Evolutionary conservation across 2,329 filamentous ascomycete species (phyloP).

Genomic region (Colletotrichum endophyticum): DNA sequence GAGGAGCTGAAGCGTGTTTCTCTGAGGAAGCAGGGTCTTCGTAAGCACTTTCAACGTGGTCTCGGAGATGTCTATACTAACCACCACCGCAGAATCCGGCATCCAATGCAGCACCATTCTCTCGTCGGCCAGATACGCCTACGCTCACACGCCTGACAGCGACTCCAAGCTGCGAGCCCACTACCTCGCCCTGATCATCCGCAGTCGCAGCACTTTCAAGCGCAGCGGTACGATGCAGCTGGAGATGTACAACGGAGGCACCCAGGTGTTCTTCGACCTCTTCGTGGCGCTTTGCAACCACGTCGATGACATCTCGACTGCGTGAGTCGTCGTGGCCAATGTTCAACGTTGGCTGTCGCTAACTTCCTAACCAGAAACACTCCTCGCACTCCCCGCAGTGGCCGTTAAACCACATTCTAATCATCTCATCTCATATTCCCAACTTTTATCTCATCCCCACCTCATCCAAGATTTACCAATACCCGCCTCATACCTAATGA

Average conservation of each 20-base stretch:
- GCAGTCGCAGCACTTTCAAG: conserved; percentile 87
- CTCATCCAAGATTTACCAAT: neutral
- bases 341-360: neutral
- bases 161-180: conserved; percentile 92
- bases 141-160: conserved; percentile 84
- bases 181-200: conserved; percentile 91
- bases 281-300: conserved; percentile 95
- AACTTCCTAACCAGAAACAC: conserved; percentile 24
- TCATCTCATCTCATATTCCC: neutral
- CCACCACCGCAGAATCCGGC: conserved; percentile 62
- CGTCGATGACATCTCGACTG: conserved; percentile 71
- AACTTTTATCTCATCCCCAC: neutral
- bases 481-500: conserved; percentile 27
- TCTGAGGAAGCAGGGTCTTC: conserved; percentile 87
- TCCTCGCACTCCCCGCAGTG: conserved; percentile 44
- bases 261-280: conserved; percentile 86
- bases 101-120: conserved; percentile 87
- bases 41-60: conserved; percentile 45
- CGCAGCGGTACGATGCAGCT: conserved; percentile 93
- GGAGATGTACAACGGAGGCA: conserved; percentile 89
- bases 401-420: conserved; percentile 29
- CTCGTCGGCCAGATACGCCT: conserved; percentile 86
- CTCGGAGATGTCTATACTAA: neutral
- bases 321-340: too few relatives aligned
- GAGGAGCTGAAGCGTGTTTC: conserved; percentile 85